These are phyloP conservation scores for Lonicera japonica DNA, from an alignment of 129 eudicot genomes.

Conservation along the genomic window DNA sequence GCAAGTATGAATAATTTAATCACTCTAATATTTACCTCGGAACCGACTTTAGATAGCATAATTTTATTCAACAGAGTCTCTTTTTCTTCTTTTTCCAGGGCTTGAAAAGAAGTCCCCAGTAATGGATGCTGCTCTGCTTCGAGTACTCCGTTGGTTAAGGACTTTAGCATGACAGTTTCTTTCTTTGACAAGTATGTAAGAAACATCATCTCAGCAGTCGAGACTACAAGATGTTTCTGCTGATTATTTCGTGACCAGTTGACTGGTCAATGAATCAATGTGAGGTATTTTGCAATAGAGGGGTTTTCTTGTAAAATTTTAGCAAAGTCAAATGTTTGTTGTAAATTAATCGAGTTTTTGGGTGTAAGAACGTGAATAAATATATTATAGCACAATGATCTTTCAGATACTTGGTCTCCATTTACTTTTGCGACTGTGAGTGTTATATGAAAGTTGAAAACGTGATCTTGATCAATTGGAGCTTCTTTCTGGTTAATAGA, in stretches of 20 bases:
- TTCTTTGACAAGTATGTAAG: not conserved
- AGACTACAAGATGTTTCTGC: not conserved
- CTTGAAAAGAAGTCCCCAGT: slow-evolving; percentile 65
- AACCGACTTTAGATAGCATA: too few relatives aligned
- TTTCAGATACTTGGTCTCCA: not conserved
- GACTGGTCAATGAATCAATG: not conserved
- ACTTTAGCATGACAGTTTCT: slow-evolving; percentile 54
- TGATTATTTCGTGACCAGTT: not conserved
- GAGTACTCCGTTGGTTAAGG: slow-evolving; percentile 86
- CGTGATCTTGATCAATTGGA: not conserved
- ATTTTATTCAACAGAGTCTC: not conserved
- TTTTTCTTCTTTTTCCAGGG: slow-evolving; percentile 37
- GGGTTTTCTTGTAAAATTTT: not conserved
- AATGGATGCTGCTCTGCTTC: slow-evolving; percentile 82
- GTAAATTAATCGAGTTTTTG: not conserved
- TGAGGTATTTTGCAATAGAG: not conserved
- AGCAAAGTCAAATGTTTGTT: not conserved
- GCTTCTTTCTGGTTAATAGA: too few relatives aligned
- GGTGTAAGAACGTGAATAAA: not conserved
- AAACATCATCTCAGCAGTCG: not conserved
- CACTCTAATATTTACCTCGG: too few relatives aligned
- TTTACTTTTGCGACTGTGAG: not conserved
- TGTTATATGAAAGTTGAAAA: not conserved
- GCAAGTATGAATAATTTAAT: not conserved
- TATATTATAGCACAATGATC: not conserved